A percentile compares a stretch with the other conserved stretches of the same genome.
These are phyloP conservation scores for Beauveria sp. DNA, from an alignment of 2,329 filamentous ascomycete species.

Conservation along the genomic window DNA sequence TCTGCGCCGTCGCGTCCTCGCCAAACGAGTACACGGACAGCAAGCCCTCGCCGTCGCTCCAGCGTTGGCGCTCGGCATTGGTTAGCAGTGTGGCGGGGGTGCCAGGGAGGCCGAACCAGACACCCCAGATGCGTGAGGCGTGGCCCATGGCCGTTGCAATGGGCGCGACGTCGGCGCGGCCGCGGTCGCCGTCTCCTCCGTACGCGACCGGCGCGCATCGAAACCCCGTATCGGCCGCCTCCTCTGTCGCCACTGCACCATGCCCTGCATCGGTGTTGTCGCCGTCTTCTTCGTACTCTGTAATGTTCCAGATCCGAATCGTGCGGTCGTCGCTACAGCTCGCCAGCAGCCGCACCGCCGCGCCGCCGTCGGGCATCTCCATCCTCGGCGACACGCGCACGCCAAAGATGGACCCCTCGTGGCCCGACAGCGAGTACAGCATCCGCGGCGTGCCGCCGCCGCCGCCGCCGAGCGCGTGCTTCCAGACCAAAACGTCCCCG, in stretches of 20 bases:
- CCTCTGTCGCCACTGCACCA: conserved; percentile 11
- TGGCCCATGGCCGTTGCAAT: conserved; percentile 79
- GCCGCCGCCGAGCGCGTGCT: conserved; percentile 36
- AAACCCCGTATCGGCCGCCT: conserved; percentile 54
- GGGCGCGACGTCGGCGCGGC: conserved; percentile 26
- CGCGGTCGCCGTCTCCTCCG: conserved; percentile 17
- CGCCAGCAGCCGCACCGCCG: conserved; percentile 57
- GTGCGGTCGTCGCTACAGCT: conserved; percentile 95
- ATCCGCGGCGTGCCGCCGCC: conserved; percentile 29
- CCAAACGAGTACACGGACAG: conserved; percentile 68
- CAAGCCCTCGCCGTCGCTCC: conserved; percentile 11
- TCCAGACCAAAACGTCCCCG: conserved; percentile 89
- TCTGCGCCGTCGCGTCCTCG: conserved; percentile 71
- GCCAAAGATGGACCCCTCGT: conserved; percentile 92
- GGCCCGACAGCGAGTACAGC: conserved; percentile 52
- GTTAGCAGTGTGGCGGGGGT: not conserved
- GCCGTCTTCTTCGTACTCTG: conserved; percentile 32
- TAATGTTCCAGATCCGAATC: conserved; percentile 80
- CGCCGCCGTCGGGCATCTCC: conserved; percentile 28
- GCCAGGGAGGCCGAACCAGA: conserved; percentile 51
- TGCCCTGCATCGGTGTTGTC: too few species aligned
- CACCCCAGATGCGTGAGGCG: conserved; percentile 80
- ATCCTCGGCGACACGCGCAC: conserved; percentile 65
- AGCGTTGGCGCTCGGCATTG: not conserved
- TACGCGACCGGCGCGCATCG: conserved; percentile 24